These are phyloP conservation scores for Nymphaea colorata DNA, from an alignment of 164 flowering plant genomes.

Conservation along the genomic window DNA sequence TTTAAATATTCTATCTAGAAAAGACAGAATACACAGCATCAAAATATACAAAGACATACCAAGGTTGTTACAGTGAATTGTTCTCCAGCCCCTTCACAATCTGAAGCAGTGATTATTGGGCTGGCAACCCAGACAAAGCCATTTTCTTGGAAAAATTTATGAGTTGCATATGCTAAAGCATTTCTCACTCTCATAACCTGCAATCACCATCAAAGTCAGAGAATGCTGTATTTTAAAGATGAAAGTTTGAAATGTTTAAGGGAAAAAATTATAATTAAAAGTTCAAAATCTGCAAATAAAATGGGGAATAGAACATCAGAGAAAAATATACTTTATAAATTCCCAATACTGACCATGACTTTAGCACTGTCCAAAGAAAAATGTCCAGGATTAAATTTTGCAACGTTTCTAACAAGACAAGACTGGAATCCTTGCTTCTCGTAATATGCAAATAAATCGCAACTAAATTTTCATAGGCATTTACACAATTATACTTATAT, in stretches of 20 bases:
- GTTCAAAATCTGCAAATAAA: no score
- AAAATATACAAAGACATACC: constrained; percentile 37
- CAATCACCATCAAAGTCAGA: constrained; percentile 7
- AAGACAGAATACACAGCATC: neutral
- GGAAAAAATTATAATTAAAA: no score
- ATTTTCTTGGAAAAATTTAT: constrained; percentile 89
- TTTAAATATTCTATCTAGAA: neutral
- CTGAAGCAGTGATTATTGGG: constrained; percentile 94
- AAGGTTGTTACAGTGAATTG: constrained; percentile 93
- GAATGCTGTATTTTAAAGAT: neutral
- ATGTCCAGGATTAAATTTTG: no score
- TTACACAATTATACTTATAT: no score
- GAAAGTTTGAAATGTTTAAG: neutral
- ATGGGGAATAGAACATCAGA: no score
- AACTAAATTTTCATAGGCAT: no score
- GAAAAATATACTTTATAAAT: no score
- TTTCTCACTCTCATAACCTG: constrained; percentile 96
- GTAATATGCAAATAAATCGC: no score
- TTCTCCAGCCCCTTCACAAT: constrained; percentile 99
- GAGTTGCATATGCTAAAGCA: constrained; percentile 91
- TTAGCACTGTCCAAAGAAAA: no score
- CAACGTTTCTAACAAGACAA: no score
- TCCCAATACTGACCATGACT: no score
- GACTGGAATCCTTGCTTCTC: no score
- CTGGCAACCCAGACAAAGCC: constrained; percentile 95